Base-by-base conservation (phyloP, 164 flowering plant species). In the Chimonanthus praecox region DNA sequence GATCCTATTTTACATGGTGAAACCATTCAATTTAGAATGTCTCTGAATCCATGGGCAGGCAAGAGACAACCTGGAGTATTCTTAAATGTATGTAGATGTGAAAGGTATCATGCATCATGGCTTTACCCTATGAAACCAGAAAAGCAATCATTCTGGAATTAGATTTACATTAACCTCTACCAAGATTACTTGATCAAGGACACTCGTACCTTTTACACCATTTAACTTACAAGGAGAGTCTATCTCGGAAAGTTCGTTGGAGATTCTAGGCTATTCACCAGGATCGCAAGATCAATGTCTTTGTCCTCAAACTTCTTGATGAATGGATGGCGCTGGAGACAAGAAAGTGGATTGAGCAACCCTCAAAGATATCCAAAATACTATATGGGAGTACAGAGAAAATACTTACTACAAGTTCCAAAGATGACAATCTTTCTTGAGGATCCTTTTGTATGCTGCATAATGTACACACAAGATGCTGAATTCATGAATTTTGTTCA, bases 361-460 rank as follows among this genome's bases (percentile, higher is more conserved):
- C 5, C 33, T 8, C 43, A 69, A 65, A 45, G 16, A 33, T 33
- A 44, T 16, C 16, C 16, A 11, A 33, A 33, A 33, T 33, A 33
- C 1, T 33, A 33, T 33, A 33, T 33, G 33, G 0, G 7, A 16
- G 15, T 47, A 13, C 11, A 21, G 68, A 11, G 58, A 47, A 10
- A 7, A 64, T 72, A 82, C 94, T 80, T 64, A 93, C 99, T 97
- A 95, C 74, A 64, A 95, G 98, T 65, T 95, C 98, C 77, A 85
- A 76, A 9, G 98, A 84, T 51, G 99, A 88, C 77, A 81, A 69
- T 82, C 99, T 87, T 16, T 87, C 85, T 73, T 44, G 78, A 61
- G 99, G 99, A 63, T 92, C 89, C 88, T 93, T 93, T 78, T 95
- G 96, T 75, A 95, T 87, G 87, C 99, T 95, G 94, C 84, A 84